These are phyloP conservation scores for Desmodesmus armatus DNA, from an alignment of 139 green algal genomes.

Conservation along the genomic window DNA sequence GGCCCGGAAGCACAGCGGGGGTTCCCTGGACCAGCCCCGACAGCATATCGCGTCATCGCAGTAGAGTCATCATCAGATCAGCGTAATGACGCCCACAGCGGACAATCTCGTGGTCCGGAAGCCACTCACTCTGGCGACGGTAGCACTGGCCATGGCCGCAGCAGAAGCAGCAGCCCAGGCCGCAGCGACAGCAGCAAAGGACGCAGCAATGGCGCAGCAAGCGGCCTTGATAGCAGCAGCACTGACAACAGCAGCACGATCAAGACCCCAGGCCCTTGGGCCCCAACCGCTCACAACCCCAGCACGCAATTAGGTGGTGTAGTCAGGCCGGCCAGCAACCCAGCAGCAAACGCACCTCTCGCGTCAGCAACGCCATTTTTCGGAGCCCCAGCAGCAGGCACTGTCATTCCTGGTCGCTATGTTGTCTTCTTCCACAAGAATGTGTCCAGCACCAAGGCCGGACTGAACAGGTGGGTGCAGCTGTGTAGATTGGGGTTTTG, in stretches of 20 bases:
- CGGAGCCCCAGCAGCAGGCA: not conserved
- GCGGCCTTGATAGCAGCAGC: not conserved
- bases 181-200: too few species aligned
- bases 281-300: too few species aligned
- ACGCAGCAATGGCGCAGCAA: too few species aligned
- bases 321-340: not conserved
- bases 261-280: too few species aligned
- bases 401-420: not conserved
- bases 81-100: not conserved
- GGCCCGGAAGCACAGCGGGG: not conserved
- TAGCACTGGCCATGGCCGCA: too few species aligned
- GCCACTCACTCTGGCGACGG: not conserved
- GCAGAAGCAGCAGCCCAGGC: too few species aligned
- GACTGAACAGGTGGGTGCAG: not conserved
- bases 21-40: not conserved
- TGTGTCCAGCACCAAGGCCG: not conserved
- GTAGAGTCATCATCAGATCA: not conserved
- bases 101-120: not conserved
- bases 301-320: too few species aligned
- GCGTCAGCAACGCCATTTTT: not conserved
- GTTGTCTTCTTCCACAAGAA: conserved; percentile 17
- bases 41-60: not conserved
- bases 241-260: not conserved
- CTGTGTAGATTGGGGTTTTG: not conserved
- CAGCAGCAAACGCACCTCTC: not conserved